Percentiles rank a stretch among this genome's conserved stretches.
These are phyloP conservation scores for Erysimum cheiri DNA, from an alignment of 441 rosid species.

Conservation along the genomic window DNA sequence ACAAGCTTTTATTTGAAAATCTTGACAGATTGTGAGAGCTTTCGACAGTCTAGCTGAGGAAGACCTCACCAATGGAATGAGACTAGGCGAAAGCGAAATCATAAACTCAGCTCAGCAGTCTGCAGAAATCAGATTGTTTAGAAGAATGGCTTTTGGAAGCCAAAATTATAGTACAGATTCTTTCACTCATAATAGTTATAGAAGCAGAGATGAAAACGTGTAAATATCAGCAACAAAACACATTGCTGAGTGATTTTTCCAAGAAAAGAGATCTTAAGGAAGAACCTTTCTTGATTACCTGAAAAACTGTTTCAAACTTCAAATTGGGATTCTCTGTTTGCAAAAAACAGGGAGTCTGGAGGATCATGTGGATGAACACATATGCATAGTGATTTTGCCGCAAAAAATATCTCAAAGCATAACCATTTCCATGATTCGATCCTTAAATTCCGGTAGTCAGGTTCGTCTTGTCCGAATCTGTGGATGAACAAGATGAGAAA, in stretches of 20 bases:
- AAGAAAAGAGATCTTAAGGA: conserved; percentile 6
- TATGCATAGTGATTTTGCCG: conserved; percentile 6
- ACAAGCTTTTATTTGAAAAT: not conserved
- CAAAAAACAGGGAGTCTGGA: not conserved
- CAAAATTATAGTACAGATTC: conserved; percentile 82
- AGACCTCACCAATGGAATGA: conserved; percentile 91
- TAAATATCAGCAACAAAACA: conserved; percentile 42
- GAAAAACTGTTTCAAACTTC: not conserved
- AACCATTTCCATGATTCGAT: not conserved
- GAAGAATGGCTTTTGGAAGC: conserved; percentile 91
- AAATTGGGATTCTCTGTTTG: not conserved
- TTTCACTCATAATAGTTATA: conserved; percentile 50
- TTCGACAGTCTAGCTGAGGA: conserved; percentile 66
- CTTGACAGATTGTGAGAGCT: conserved; percentile 80
- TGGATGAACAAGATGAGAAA: conserved; percentile 13
- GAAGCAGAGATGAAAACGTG: conserved; percentile 42
- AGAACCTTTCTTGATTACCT: conserved; percentile 28
- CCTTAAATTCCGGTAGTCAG: not conserved
- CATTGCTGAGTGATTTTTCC: conserved; percentile 9
- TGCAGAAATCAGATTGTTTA: conserved; percentile 85
- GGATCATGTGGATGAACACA: conserved; percentile 16
- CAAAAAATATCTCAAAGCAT: conserved; percentile 9
- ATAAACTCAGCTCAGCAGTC: conserved; percentile 81
- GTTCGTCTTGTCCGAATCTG: conserved; percentile 19
- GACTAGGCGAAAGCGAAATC: conserved; percentile 85